Evolutionary conservation across 768 basidiomycete species (phyloP).

Genomic region (Pilatotrama ljubarskyi): DNA sequence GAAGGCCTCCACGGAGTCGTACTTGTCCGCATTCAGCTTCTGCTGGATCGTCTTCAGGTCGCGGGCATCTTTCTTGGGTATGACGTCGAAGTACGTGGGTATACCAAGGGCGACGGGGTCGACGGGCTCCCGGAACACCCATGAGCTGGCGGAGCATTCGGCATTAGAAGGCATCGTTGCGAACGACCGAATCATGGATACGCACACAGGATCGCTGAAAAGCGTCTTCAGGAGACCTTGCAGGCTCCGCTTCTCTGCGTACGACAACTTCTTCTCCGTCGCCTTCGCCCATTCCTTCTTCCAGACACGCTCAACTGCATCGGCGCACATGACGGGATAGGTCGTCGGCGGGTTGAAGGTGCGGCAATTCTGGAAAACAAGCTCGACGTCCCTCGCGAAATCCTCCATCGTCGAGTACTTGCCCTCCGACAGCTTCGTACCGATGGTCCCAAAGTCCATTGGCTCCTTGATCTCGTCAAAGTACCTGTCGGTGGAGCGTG

Average conservation of each 20-base stretch:
- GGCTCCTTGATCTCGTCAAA: slow-evolving; percentile 88
- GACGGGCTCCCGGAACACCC: slow-evolving; percentile 83
- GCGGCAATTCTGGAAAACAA: slow-evolving; percentile 88
- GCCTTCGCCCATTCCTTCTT: slow-evolving; percentile 86
- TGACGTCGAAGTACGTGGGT: slow-evolving; percentile 85
- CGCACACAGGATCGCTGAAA: slow-evolving; percentile 67
- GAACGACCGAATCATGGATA: slow-evolving; percentile 21
- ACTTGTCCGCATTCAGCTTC: slow-evolving; percentile 82
- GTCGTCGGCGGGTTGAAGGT: slow-evolving; percentile 88
- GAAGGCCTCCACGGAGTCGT: slow-evolving; percentile 74
- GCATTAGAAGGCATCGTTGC: background rate
- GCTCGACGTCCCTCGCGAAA: slow-evolving; percentile 75
- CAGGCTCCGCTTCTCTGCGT: slow-evolving; percentile 78
- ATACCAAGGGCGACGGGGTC: slow-evolving; percentile 82
- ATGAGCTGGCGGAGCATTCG: slow-evolving; percentile 47
- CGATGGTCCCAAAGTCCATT: slow-evolving; percentile 92
- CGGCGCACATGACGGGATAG: slow-evolving; percentile 70
- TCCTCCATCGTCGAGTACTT: slow-evolving; percentile 81
- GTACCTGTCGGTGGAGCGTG: slow-evolving; percentile 56
- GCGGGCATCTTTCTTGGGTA: slow-evolving; percentile 82
- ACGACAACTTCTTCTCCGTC: slow-evolving; percentile 69
- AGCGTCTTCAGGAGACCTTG: slow-evolving; percentile 68
- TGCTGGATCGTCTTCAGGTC: slow-evolving; percentile 81
- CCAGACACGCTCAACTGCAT: slow-evolving; percentile 71
- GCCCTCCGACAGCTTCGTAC: slow-evolving; percentile 60